Base-by-base conservation (phyloP, 352 stramenopile genomes). In the Achlya hypogyna region DNA sequence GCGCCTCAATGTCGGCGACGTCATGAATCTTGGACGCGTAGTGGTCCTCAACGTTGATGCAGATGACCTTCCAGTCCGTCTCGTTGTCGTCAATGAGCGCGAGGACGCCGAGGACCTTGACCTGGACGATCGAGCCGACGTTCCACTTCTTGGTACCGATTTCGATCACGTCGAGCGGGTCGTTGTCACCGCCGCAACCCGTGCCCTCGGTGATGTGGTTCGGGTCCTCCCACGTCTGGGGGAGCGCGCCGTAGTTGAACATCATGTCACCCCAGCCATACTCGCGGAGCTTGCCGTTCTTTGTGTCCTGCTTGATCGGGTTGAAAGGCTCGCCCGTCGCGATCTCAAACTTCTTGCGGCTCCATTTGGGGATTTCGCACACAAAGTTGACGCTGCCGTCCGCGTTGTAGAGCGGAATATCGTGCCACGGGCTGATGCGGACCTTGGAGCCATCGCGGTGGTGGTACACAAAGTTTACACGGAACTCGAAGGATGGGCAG, bases 31-130 rank as follows among this genome's bases (percentile, higher is more conserved):
- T 86, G 29, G 84, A 80, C 25, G 96, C 96, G 71, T 99, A 93
- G 67, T 97, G 92, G 87, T 99, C 97, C 69, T 98, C 91, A 18
- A 89, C 89, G 71, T 96, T 92, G 78, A 99, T 97, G 71, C 87
- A 95, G 71, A 99, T 88, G 56, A 99, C 91, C 86, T 99, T 99
- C 97, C 96, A 99, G 78, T 99, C 97, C 69, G 98, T 96, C 84
- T 99, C 97, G 70, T 98, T 98, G 84, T 99, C 96, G 78, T 99
- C 97, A 71, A 99, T 99, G 80, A 99, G 97, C 65, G 95, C 97
- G 43, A 99, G 79, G 58, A 98, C 95, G 60, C 97, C 97, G n/a
- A 99, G 78, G 52, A 97, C 83, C 87, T 99, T 99, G 73, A 99
- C 95, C 72, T 96, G 84, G 69, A 96, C 94, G 64, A 99, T 87